Base-by-base conservation (phyloP, 306 rosid genomes). In the Rubus parviflorus region DNA sequence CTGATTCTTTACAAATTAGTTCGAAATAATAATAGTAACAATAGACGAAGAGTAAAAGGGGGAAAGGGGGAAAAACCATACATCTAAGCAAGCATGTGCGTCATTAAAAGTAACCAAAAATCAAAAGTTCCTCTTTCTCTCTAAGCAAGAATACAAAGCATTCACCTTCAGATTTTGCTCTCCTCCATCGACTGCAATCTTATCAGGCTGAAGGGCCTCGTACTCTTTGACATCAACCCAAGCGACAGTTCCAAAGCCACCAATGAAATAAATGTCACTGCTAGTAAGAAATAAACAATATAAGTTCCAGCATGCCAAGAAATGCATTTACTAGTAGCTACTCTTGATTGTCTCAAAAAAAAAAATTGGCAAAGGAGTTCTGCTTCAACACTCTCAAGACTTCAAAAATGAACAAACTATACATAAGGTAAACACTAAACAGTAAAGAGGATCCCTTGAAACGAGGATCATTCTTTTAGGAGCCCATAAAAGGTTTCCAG, bases 201-300 rank as follows among this genome's bases (percentile, higher is more conserved):
- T 96, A 81, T 96, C 99, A 72, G 99, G 99, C 84, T 92, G 88
- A 83, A 96, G 85, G 82, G 84, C 77, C 87, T 96, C 99, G 10
- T 91, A 96, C 77, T 96, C 98, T 76, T 96, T 91, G 76, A 96
- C 99, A 80, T 92, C 93, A 77, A 92, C 94, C 99, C 99, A 96
- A 71, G 99, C 99, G 69, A 96, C 99, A 84, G 99, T 96, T 48
- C 99, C 99, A 82, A 96, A 96, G 68, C 99, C 99, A 75, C 99
- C 99, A 75, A 96, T 96, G 89, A 96, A 96, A 87, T 96, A 96
- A 76, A 96, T 88, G 89, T 96, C 99, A 80, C 99, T 96, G 89
- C 17, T 66, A 89, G 73, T 19, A 89, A 76, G 41, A 43, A 76
- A 15, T 58, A n/a, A 81, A 85, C 58, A 48, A 42, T 75, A 79